Base-by-base conservation (phyloP, 2,329 filamentous ascomycete species). In the Plenodomus biglobosus region DNA sequence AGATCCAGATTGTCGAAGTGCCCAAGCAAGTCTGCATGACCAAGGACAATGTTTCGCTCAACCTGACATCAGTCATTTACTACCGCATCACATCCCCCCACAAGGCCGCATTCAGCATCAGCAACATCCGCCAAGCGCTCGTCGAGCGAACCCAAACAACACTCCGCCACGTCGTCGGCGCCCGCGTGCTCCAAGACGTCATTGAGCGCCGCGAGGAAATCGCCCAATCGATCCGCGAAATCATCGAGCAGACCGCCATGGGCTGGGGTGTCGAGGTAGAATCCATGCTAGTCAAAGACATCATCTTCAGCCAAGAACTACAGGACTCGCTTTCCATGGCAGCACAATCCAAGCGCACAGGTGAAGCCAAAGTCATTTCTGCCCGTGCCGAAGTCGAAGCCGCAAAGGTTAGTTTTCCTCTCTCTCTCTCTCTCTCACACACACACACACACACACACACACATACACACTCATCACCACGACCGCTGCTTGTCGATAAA, bases 221-320 rank as follows among this genome's bases (percentile, higher is more conserved):
- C 61, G 94, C 94, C 1, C 86, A 92, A 75, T 94, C 88, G 48
- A 97, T 97, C 55, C 86, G 90, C 55, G 92, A 96, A 75, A 97
- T 97, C 64, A 97, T 99, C 63, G 94, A 97, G 70, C 92, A 96
- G 61, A 94, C 96, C 1, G 92, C 94, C 5, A 79, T 84, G 10
- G 90, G 90, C 52, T 99, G 94, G 94, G 94, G 94, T 75, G 92
- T 96, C 7, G 85, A 90, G 68, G 94, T 97, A 49, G 94, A 97
- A 80, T 92, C 87, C 68, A 99, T 99, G 92, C 85, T 99, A 61
- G 92, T 99, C 82, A 97, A 99, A 78, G 94, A 99, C 74, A 95
- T 99, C 70, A 88, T 97, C 71, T 99, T 99, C 83, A 91, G 85
- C 75, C 85, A 90, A 68, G 94, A 97, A 61, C 81, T 99, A 38